Conservation (phyloP, 768 basidiomycete species). For the Tulasnella sp. region DNA sequence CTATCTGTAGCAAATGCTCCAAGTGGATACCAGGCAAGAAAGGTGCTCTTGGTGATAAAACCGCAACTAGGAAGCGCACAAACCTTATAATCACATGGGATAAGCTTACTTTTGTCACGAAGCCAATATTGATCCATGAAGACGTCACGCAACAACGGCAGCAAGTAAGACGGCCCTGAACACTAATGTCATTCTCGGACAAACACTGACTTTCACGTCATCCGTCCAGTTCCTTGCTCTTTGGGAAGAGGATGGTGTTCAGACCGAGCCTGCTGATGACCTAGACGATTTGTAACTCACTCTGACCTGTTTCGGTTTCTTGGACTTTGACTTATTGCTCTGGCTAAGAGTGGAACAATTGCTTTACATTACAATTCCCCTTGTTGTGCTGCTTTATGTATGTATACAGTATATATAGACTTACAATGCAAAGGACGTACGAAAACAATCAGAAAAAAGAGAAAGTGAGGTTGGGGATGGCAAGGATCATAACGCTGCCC, state of each 20-base stretch:
- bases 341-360: too few species aligned
- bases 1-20: constrained; percentile 61
- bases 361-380: too few species aligned
- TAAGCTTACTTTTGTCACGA: constrained; percentile 54
- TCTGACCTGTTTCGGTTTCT: too few species aligned
- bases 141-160: constrained; percentile 53
- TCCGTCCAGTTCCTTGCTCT: constrained; percentile 54
- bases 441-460: neutral
- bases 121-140: constrained; percentile 46
- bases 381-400: too few species aligned
- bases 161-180: constrained; percentile 26
- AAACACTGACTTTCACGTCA: constrained; percentile 14
- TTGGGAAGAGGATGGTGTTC: constrained; percentile 72
- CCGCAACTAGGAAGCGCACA: constrained; percentile 46
- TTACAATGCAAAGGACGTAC: neutral
- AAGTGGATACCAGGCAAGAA: constrained; percentile 87
- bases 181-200: neutral
- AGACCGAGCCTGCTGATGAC: constrained; percentile 23
- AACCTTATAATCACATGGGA: constrained; percentile 59
- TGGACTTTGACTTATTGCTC: too few species aligned
- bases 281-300: neutral
- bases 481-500: neutral
- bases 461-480: neutral
- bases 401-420: too few species aligned
- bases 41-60: constrained; percentile 75